These are phyloP conservation scores for Colletotrichum camelliae DNA, from an alignment of 2,329 filamentous ascomycete genomes.

Conservation along the genomic window DNA sequence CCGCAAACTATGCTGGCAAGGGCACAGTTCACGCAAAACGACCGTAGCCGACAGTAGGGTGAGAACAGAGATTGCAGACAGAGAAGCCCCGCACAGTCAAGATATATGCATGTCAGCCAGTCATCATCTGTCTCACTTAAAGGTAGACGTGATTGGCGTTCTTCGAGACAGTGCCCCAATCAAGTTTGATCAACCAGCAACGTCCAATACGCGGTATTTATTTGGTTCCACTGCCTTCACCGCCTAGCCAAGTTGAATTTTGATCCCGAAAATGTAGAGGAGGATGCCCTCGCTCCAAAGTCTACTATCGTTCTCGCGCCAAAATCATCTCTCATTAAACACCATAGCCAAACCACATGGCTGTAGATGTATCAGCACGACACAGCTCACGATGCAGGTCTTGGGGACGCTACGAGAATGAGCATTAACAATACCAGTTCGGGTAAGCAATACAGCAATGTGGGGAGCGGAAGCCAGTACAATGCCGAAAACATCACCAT, in stretches of 20 bases:
- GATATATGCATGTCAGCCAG: fast-evolving
- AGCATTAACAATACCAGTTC: background rate
- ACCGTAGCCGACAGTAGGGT: fast-evolving
- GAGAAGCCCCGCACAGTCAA: background rate
- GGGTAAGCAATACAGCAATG: background rate
- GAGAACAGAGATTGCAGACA: background rate
- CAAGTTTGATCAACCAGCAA: too few relatives aligned
- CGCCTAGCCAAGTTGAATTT: too few relatives aligned
- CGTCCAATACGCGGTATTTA: too few relatives aligned
- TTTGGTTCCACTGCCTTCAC: too few relatives aligned
- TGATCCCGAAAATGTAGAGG: too few relatives aligned
- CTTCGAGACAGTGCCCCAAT: background rate
- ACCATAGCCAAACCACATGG: too few relatives aligned
- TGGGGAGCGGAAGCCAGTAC: background rate
- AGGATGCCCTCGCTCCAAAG: too few relatives aligned
- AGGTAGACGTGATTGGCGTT: background rate
- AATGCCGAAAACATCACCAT: background rate
- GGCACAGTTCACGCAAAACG: fast-evolving
- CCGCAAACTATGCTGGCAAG: too few relatives aligned
- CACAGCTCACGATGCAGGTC: background rate
- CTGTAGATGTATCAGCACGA: too few relatives aligned
- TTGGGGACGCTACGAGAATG: background rate
- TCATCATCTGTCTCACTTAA: fast-evolving
- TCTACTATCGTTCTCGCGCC: too few relatives aligned
- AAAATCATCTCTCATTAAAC: too few relatives aligned